These are phyloP conservation scores for Alternaria conjuncta DNA, from an alignment of 2,329 filamentous ascomycete species.

Conservation along the genomic window DNA sequence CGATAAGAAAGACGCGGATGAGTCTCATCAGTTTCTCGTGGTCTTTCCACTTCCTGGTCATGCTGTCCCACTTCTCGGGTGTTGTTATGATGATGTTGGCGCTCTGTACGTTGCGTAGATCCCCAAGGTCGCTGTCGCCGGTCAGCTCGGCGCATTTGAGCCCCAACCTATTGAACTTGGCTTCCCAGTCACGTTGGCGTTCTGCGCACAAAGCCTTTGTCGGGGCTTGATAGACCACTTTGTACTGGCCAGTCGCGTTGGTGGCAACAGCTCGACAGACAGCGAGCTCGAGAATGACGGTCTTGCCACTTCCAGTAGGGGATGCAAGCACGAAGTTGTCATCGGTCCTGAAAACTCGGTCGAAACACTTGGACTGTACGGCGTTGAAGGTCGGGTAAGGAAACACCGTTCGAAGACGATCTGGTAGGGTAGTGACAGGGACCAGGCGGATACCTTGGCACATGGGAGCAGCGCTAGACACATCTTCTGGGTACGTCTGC, in stretches of 20 bases:
- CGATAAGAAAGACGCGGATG: conserved; percentile 81
- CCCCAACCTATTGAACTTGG: conserved; percentile 72
- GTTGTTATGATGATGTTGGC: conserved; percentile 87
- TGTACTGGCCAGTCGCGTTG: conserved; percentile 68
- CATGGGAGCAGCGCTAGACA: conserved; percentile 36
- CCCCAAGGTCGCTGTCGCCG: conserved; percentile 74
- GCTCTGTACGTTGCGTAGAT: conserved; percentile 72
- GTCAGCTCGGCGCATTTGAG: conserved; percentile 79
- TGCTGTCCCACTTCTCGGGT: conserved; percentile 90
- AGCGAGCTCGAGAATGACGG: conserved; percentile 79
- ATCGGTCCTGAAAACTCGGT: conserved; percentile 67
- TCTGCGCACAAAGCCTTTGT: conserved; percentile 85
- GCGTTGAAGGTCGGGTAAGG: conserved; percentile 79
- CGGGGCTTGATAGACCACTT: conserved; percentile 84
- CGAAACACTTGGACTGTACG: conserved; percentile 81
- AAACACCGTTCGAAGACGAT: conserved; percentile 73
- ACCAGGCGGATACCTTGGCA: conserved; percentile 68
- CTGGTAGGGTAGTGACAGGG: conserved; percentile 67
- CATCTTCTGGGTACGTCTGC: background rate
- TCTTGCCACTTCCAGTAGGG: conserved; percentile 87
- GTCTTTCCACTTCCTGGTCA: conserved; percentile 86
- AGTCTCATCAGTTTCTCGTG: conserved; percentile 75
- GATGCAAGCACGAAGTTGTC: conserved; percentile 82
- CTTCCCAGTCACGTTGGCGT: conserved; percentile 76
- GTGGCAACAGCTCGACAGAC: conserved; percentile 73